Evolutionary conservation across 805 yeast genomes (phyloP), one percentile per base, ranked within the genome.

Genomic region (Saturnispora zaruensis): DNA sequence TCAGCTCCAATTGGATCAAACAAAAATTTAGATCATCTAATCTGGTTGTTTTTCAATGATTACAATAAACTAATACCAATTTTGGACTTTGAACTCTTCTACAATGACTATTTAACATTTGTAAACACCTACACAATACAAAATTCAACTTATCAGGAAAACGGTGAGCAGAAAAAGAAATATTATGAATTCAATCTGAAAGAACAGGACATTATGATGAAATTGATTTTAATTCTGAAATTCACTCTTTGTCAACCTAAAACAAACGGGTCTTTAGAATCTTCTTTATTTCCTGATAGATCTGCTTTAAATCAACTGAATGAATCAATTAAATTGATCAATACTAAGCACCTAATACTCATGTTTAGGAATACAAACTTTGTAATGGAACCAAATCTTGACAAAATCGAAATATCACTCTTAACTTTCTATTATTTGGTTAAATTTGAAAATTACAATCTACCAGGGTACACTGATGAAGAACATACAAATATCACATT

Each of bases 21-120:
- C 26, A 63, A 57, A 44, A 66, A 64, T 49, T 53, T 67, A 26
- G 83, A 78, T 56, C 70, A 69, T 52, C 71, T 75, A 48, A 69
- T 78, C 21, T 65, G 67, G 57, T 70, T 75, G 38, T 78, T 68
- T 58, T 78, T 78, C 57, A 65, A 76, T 52, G 73, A 76, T 59
- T 75, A 74, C 59, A 78, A 78, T 62, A 71, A 73, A 21, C 69
- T 78, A 51, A 70, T 78, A 24, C 82, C 82, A 4, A 73, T 78
- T 7, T 70, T 78, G 53, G 82, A 77, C 55, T 77, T 74, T 55
- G 75, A 72, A 44, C 63, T 69, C 34, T 77, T 78, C 54, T 77
- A 77, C 72, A 73, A 72, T 55, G 71, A 73, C 46, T 78, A 78
- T 32, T 71, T 77, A 56, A 76, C 75, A 44, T 68, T 78, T 43